Base-by-base conservation (phyloP, 306 rosid species). In the Sicyos edulis region DNA sequence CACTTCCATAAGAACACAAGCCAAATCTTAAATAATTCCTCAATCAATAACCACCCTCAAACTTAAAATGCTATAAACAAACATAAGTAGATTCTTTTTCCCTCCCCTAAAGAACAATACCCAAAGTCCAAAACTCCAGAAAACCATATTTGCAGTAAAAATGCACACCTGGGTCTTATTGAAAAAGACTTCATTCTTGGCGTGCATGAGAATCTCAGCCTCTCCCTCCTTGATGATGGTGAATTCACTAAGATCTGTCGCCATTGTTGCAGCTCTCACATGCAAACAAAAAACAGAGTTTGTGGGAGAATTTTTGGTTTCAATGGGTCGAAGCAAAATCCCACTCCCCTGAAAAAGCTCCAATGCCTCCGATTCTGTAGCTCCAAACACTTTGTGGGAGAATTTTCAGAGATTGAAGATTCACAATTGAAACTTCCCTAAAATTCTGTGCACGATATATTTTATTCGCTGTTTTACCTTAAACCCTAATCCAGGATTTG, bases 141-240 rank as follows among this genome's bases (percentile, higher is more conserved):
- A 42, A 44, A 6, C 71, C 52, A 65, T 32, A 1, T 1, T 3
- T 32, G 45, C 12, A 66, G 44, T 65, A 7, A 20, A 42, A 45
- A 42, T 32, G 80, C 37, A 32, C n/a, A 90, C 98, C 98, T 92
- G 98, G 75, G 93, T 81, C 74, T 87, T 91, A 54, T 92, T 93
- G 72, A 80, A 93, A 53, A 93, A 93, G 75, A 93, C 98, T 86
- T 87, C 86, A 78, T 93, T 93, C 45, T 93, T 87, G 5, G 90
- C 84, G 74, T 85, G 92, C 97, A 93, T 93, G 15, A 93, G 96
- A 90, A 93, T 93, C 82, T 93, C 98, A 72, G 97, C 98, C 85
- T 93, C 97, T 24, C 98, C 98, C 78, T 93, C 98, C 85, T 93
- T 93, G 63, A 91, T 81, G 73, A 93, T 80, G 16, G 82, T 76